These are phyloP conservation scores for Penicillium cataractarum DNA, from an alignment of 495 filamentous ascomycete species.

Conservation along the genomic window DNA sequence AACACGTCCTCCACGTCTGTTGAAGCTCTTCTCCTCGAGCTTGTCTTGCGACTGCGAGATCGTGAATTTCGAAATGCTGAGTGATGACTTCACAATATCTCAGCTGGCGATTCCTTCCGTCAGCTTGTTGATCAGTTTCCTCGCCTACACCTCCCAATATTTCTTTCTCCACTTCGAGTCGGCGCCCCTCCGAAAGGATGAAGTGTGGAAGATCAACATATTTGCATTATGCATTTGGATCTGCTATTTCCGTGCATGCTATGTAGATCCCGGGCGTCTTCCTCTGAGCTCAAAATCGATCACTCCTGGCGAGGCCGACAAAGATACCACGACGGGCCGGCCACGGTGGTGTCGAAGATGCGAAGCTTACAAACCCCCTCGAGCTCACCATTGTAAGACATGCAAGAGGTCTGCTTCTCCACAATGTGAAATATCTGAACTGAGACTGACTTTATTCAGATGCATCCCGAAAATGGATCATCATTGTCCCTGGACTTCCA, in stretches of 20 bases:
- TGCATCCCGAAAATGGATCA: conserved; percentile 99
- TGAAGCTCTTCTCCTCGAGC: conserved; percentile 9
- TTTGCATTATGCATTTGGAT: conserved; percentile 75
- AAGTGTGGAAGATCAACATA: conserved; percentile 73
- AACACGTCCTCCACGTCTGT: conserved; percentile 26
- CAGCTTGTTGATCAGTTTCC: conserved; percentile 68
- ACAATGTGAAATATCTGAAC: not conserved
- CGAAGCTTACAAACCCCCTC: conserved; percentile 76
- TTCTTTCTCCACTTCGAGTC: conserved; percentile 78
- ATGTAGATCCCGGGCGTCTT: conserved; percentile 71
- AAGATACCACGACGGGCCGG: conserved; percentile 32
- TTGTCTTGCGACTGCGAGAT: not conserved
- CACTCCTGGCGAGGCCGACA: conserved; percentile 25
- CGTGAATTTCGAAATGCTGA: conserved; percentile 22
- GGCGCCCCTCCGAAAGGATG: conserved; percentile 59
- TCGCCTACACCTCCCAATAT: conserved; percentile 82
- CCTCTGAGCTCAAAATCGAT: conserved; percentile 25
- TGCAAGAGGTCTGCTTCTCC: conserved; percentile 63
- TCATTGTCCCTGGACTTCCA: conserved; percentile 94
- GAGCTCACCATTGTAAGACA: conserved; percentile 89
- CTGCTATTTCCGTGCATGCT: conserved; percentile 76
- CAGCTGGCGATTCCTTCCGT: conserved; percentile 69
- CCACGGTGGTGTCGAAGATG: conserved; percentile 87
- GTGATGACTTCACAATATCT: conserved; percentile 33
- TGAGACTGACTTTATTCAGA: conserved; percentile 41